Percentiles rank a stretch among this genome's conserved stretches.
These are phyloP conservation scores for Porcisia hertigi DNA, from an alignment of 208 protist species.

Conservation along the genomic window DNA sequence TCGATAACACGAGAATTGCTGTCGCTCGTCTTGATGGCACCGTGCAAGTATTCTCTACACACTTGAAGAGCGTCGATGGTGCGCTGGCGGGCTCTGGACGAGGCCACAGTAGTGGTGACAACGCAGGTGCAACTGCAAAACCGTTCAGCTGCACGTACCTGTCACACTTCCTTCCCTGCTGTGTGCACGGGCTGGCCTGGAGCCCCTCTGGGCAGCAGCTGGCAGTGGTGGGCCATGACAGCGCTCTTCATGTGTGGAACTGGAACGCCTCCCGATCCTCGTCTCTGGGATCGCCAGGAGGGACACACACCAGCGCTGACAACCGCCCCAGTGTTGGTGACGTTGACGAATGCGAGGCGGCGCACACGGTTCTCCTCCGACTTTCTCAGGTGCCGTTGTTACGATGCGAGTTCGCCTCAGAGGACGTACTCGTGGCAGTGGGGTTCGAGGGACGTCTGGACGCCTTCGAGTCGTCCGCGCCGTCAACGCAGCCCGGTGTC, in stretches of 20 bases:
- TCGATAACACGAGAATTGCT: slow-evolving; percentile 45
- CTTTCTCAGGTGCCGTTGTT: slow-evolving; percentile 22
- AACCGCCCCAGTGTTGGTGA: background rate
- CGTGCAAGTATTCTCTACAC: slow-evolving; percentile 51
- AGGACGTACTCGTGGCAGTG: slow-evolving; percentile 7
- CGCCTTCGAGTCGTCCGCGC: slow-evolving; percentile 11
- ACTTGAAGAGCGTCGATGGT: slow-evolving; percentile 54
- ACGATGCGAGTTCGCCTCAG: slow-evolving; percentile 18
- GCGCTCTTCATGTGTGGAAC: slow-evolving; percentile 20
- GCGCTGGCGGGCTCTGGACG: background rate
- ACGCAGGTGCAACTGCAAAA: background rate
- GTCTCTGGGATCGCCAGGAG: background rate
- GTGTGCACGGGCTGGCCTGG: slow-evolving; percentile 21
- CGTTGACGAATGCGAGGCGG: background rate
- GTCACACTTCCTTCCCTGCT: slow-evolving; percentile 5
- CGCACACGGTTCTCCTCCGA: background rate
- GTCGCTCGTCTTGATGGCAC: slow-evolving; percentile 45
- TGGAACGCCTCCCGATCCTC: background rate
- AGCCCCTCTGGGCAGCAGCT: slow-evolving; percentile 17
- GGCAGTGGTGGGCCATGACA: slow-evolving; percentile 28
- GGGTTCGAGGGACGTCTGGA: slow-evolving; percentile 23
- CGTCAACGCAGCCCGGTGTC: background rate
- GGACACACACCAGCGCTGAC: background rate
- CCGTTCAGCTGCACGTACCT: slow-evolving; percentile 20
- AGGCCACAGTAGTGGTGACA: background rate